Base-by-base conservation (phyloP, 768 basidiomycete genomes). In the Vishniacozyma victoriae region DNA sequence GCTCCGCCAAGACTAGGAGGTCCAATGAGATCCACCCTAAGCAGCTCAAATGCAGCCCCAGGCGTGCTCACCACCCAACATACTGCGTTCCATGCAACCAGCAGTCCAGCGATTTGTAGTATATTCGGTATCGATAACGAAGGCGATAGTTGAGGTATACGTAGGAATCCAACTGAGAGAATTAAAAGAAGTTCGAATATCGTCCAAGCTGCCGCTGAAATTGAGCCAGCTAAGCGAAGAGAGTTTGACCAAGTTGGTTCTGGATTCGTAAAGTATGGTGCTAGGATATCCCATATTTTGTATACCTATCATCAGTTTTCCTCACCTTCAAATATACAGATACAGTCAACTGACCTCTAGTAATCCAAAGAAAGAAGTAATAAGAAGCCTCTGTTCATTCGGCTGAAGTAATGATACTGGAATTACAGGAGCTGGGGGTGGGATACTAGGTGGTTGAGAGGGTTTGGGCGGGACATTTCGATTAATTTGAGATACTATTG, bases 371-470 rank as follows among this genome's bases (percentile, higher is more conserved):
- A 89, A 72, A 52, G 87, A 85, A 36, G 87, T 75, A 54, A 79
- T 78, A 61, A 91, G 87, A 5, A 86, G 78, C 41, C 90, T 78
- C 67, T 89, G 86, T 14, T 86, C 83, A 18, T 86, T 85, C 4
- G 82, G 75, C 62, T 86, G 85, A 24, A 90, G 57, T 64, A 81
- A 82, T 47, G 76, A 78, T 70, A 87, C 84, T 24, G 87, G 80
- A 42, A 93, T 82, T 29, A 85, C 75, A 35, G 87, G 77, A 13
- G 59, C 58, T 4, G 58, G 57, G 2, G 54, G 54, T 0, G 58
- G 56, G 25, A n/a, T n/a, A n/a, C n/a, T n/a, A n/a, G n/a, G n/a
- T n/a, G n/a, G n/a, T n/a, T n/a, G n/a, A n/a, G n/a, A n/a, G n/a
- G n/a, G n/a, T n/a, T n/a, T n/a, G n/a, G n/a, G n/a, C n/a, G n/a